Evolutionary conservation across 192 early-diverging fungal species (phyloP), one percentile per base, ranked within the genome.

Genomic region (Backusella psychrophila): DNA sequence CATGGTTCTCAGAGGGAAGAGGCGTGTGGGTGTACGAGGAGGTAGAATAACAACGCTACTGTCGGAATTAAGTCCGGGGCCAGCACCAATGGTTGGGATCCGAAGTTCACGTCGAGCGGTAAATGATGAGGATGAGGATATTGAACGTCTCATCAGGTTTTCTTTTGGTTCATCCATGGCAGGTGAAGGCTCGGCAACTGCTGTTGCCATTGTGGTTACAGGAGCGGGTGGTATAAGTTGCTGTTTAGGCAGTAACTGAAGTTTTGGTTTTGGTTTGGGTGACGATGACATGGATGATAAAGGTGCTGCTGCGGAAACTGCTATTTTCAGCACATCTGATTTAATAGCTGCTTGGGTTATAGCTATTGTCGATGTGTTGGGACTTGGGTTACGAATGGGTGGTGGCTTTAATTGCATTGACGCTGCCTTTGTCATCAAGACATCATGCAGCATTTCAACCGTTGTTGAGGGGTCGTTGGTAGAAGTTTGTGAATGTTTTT

Each of bases 401-500:
- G 80, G 70, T 36, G 74, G 78, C 36, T 73, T 81, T 36, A 44
- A 65, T 63, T 76, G 82, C 38, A 77, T 76, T 12, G 52, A 44
- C 8, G 69, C 63, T 1, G 78, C 74, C 46, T 80, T 85, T 8
- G 21, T 80, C 59, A 82, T 74, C 56, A 85, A 53, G 15, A 74
- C 72, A 69, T 78, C 72, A 19, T 74, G 77, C 4, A 77, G 31
- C 14, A 68, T 7, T 41, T 77, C 69, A 63, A 34, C 38, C 3
- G 44, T 21, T 17, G 21, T 17, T 17, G 65, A 39, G n/a, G 66
- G 38, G 19, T 56, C 59, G 14, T 34, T 17, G 35, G 52, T 29
- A 67, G 26, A 26, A 29, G 15, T 7, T 9, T 71, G 56, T 36
- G 74, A 63, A n/a, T 76, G 74, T 4, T 72, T 76, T 29, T 74